Evolutionary conservation across 257 asterid species (phyloP).

Genomic region (Plantago elongata): DNA sequence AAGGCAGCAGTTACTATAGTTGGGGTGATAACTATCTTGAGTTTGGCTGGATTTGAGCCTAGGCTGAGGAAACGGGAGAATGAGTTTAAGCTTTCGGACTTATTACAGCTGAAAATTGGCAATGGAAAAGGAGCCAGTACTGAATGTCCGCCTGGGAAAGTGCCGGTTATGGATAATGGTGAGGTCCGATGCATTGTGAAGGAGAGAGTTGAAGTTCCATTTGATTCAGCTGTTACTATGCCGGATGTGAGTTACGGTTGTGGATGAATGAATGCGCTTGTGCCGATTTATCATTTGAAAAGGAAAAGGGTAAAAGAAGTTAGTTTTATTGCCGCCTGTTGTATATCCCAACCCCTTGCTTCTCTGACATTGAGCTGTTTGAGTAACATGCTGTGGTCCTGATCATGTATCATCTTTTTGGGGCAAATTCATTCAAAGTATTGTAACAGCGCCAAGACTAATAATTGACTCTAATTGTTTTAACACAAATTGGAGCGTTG

Average conservation of each 20-base stretch:
- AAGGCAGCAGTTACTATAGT: constrained; percentile 60
- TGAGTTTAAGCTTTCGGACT: constrained; percentile 37
- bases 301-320: background rate
- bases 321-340: constrained; percentile 11
- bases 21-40: constrained; percentile 61
- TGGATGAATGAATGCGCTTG: constrained; percentile 41
- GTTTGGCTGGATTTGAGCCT: constrained; percentile 78
- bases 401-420: constrained; percentile 2
- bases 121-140: constrained; percentile 19
- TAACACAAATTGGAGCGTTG: too few relatives aligned
- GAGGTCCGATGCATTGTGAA: constrained; percentile 75
- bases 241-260: constrained; percentile 92
- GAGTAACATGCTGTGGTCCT: constrained; percentile 1
- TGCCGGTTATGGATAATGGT: constrained; percentile 59
- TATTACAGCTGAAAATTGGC: constrained; percentile 33
- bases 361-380: background rate
- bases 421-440: constrained; percentile 1
- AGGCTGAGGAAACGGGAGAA: constrained; percentile 50
- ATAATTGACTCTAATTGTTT: too few relatives aligned
- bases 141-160: constrained; percentile 77
- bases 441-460: background rate
- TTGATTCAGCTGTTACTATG: constrained; percentile 51
- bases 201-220: constrained; percentile 89
- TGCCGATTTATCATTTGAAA: background rate
- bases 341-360: constrained; percentile 26